Base-by-base conservation (phyloP, 1,284 basidiomycete genomes). In the Boletellus deceptivus region DNA sequence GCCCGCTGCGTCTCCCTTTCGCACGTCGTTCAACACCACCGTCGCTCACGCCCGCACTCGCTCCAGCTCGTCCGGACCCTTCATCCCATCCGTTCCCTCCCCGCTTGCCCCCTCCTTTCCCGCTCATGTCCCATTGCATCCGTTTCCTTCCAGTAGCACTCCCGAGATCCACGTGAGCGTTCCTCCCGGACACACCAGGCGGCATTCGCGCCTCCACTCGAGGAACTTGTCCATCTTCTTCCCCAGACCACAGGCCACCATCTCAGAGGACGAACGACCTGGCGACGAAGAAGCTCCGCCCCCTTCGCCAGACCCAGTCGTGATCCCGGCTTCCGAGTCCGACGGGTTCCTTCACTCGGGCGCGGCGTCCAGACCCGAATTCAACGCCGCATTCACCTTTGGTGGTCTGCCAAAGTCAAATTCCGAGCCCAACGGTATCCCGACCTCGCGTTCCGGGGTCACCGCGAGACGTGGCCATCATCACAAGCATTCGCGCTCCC, bases 401-500 rank as follows among this genome's bases (percentile, higher is more conserved):
- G 65, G 67, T 3, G 55, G 67, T 17, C 34, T 67, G 1, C 56
- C 64, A 0, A 68, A 67, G 39, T 69, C 64, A 2, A 49, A 52
- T 4, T 69, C 67, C 1, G 62, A 59, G 13, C 64, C 55, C 0
- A 57, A 53, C 5, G 35, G 46, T 9, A 52, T 67, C 10, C 53
- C 33, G 24, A 9, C 17, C 8, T 31, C 49, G 2, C n/a, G 11
- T 38, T 35, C 46, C 5, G 44, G 44, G 17, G 58, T 63, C 27
- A 55, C 59, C 39, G 36, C 54, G 46, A 76, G 87, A 34, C 74
- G 87, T 48, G 91, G 91, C 0, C 92, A 94, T 63, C 92, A 94
- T 69, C 94, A 97, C 64, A 91, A 93, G 64, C 93, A 96, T 69
- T 97, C 93, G 0, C 70, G 95, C 22, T 96, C 93, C 1, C 93